Evolutionary conservation across 768 basidiomycete genomes (phyloP), one percentile per base, ranked within the genome.

Genomic region (Cyclocybe aegerita): DNA sequence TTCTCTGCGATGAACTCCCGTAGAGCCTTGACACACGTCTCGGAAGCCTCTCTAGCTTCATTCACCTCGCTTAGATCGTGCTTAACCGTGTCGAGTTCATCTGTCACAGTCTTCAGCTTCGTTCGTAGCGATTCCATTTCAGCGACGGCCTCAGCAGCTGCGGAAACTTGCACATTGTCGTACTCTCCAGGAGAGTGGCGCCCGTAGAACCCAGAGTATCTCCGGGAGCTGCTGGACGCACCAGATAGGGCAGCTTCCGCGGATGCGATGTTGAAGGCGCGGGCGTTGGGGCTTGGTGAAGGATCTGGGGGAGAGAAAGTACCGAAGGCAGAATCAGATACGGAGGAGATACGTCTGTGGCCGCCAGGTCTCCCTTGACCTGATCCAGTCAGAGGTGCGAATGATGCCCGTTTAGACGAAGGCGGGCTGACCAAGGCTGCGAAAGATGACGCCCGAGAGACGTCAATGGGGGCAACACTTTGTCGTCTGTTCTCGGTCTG

Each of bases 21-120:
- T 38, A 98, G 72, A 0, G 88, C 90, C 48, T 81, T 83, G 56
- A 90, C 83, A 63, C 92, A 94, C 0, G 80, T 80, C 57, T 98
- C 93, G 33, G 88, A 90, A 3, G 95, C 95, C 61, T 92, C 85
- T 42, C 84, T 77, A 2, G 90, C 92, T 67, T 98, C 95, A 53
- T 81, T 85, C 1, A 85, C 77, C 61, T 96, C 93, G 35, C 63
- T 72, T 40, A 96, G 70, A 51, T 92, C 88, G 53, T 81, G 78
- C 58, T 80, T 81, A 12, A 79, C 74, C 30, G 77, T 80, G 32
- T 85, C 83, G 12, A 94, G 66, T 48, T 88, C 81, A 16, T 74
- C 65, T 57, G 82, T 82, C 49, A 85, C 56, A 1, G 70, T 57
- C 38, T 66, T 69, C 31, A 93, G 51, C 61, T 93, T 88, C 48